phyloP scores from a whole-genome alignment of 2,329 filamentous ascomycete genomes.

The Aspergillus oerlinghausenensis region DNA sequence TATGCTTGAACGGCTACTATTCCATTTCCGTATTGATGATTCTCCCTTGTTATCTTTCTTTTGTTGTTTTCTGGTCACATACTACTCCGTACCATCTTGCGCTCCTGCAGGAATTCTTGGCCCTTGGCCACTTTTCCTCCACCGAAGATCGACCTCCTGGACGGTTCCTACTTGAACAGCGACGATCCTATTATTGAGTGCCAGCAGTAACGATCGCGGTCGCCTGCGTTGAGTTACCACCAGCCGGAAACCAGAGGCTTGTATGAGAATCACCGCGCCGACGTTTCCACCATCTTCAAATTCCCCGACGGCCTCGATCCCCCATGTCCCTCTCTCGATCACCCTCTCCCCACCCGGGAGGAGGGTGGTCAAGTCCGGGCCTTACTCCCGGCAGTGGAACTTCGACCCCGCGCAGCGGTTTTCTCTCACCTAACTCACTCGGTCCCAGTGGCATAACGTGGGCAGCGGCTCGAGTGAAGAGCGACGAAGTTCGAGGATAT shows the following conservation, averaged over 20 bases:
- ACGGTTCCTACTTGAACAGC: background rate
- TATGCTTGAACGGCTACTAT: background rate
- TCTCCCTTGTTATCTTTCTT: background rate
- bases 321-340: conserved; percentile 81
- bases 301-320: conserved; percentile 51
- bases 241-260: background rate
- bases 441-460: conserved; percentile 57
- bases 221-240: background rate
- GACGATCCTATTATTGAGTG: background rate
- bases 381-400: conserved; percentile 68
- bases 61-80: background rate
- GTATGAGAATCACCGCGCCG: background rate
- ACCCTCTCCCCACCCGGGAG: conserved; percentile 76
- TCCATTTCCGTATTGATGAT: background rate
- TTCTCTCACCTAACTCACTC: conserved; percentile 19
- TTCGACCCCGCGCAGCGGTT: conserved; percentile 57
- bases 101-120: background rate
- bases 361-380: conserved; percentile 83
- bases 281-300: background rate
- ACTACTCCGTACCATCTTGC: background rate
- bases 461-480: conserved; percentile 77
- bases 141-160: background rate
- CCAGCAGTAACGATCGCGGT: background rate
- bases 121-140: background rate
- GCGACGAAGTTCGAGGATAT: conserved; percentile 67